Evolutionary conservation across 2,329 filamentous ascomycete genomes (phyloP).

Genomic region (Cephalotrichum gorgonifer): DNA sequence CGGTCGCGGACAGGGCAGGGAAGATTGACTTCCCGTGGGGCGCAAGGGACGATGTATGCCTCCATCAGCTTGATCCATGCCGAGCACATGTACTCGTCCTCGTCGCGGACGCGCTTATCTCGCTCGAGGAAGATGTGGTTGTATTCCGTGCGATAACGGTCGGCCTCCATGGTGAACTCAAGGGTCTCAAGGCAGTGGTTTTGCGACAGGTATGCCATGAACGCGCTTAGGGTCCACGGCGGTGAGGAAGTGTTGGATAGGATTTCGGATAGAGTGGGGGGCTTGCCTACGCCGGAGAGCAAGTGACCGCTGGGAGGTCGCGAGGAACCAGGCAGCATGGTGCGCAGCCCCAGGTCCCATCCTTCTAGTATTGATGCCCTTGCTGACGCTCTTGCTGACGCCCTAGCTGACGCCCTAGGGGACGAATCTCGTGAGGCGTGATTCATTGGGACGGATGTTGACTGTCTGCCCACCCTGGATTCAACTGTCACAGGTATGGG

Average conservation of each 20-base stretch:
- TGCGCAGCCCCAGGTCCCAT: conserved; percentile 2
- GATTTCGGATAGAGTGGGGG: conserved; percentile 75
- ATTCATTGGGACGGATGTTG: not conserved
- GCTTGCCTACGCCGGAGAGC: conserved; percentile 27
- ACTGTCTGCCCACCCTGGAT: not conserved
- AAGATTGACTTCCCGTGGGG: conserved; percentile 82
- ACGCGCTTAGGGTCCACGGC: conserved; percentile 84
- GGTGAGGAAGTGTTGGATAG: conserved; percentile 75
- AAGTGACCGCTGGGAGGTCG: conserved; percentile 38
- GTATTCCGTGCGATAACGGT: conserved; percentile 62
- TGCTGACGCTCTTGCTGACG: conserved; percentile 1
- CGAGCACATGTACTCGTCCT: conserved; percentile 58
- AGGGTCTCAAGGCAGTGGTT: conserved; percentile 95
- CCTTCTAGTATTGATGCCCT: conserved; percentile 5
- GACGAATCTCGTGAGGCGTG: conserved; percentile 2
- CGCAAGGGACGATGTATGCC: conserved; percentile 80
- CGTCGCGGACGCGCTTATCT: conserved; percentile 26
- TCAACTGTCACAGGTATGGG: not conserved
- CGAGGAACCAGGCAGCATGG: conserved; percentile 22
- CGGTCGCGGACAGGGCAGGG: conserved; percentile 76
- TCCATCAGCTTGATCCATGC: conserved; percentile 83
- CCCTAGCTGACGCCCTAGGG: not conserved
- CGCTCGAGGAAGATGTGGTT: conserved; percentile 30
- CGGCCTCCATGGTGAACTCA: conserved; percentile 92
- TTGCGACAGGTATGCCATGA: conserved; percentile 93